Base-by-base conservation (phyloP, 192 early-diverging fungal genomes). In the Backusella westeae region DNA sequence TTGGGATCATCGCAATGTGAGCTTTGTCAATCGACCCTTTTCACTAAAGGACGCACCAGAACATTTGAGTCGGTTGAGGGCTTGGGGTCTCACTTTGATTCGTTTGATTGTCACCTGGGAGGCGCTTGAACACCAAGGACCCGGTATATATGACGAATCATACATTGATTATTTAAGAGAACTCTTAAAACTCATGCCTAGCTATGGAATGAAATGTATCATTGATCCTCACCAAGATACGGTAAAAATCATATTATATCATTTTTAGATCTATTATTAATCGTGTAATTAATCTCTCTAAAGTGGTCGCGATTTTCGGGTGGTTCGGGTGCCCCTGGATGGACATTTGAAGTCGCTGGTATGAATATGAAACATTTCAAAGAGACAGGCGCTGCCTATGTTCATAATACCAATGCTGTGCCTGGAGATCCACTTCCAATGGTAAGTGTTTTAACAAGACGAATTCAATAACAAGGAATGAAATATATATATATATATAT, bases 191-290 rank as follows among this genome's bases (percentile, higher is more conserved):
- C 82, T 89, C 21, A 92, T 93, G 81, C 84, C 87, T 67, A 81
- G 88, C 35, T 92, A 93, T 84, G 95, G 93, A 7, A 89, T 96
- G 73, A 90, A 92, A 75, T 94, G 92, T 76, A 93, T 96, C 44
- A 93, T 96, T 68, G 92, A 96, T 84, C 95, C 95, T 7, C 95
- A 96, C 81, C 95, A 96, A 78, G 95, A 96, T 79, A 92, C 91
- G 26, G 89, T 91, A 85, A 77, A 32, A 75, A 34, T 26, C 1
- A 34, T 36, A 3, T 36, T 39, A 39, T 39, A 2, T 3, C 38
- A 39, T 12, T 39, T 7, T 12, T 12, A 9, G 9, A 12, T 39
- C 9, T 39, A 39, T 39, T 42, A 73, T 63, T 23, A 67, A 32
- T 12, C 14, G 7, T 76, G 35, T 53, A 19, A 72, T 42, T 68